Base-by-base conservation (phyloP, 176 grass and related monocot genomes). In the Areca catechu region DNA sequence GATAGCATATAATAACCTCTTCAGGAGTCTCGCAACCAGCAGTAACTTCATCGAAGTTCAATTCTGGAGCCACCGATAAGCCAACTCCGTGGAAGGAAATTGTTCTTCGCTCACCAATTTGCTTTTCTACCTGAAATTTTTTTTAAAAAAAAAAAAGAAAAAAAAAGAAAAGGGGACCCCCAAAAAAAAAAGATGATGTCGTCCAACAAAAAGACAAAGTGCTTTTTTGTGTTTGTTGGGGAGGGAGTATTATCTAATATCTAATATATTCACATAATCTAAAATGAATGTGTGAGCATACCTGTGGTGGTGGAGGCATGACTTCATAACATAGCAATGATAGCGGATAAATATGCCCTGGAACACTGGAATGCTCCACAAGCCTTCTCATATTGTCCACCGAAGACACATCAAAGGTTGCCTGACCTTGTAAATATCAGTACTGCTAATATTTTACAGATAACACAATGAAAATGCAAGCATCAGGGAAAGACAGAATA, bases 361-460 rank as follows among this genome's bases (percentile, higher is more conserved):
- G 71, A 63, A 85, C 63, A 12, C 71, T 61, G 65, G 86, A 82
- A 74, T 98, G 81, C 54, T 98, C 93, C 68, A 79, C 64, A 77
- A 98, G 87, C 76, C 93, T 88, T 76, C 93, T 91, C 93, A 98
- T 98, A 72, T 88, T 98, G 62, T 98, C 93, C 50, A 84, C 83
- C 67, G 93, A 79, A 47, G 93, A 85, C 56, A 62, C 57, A 88
- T 98, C 87, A 77, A 98, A 98, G 71, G 77, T 75, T 37, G 87
- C 75, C 87, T 98, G 82, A 61, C 74, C 82, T 73, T 78, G 64
- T 78, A 80, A 84, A 61, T 73, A 62, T 68, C 80, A 75, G 71
- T 68, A 60, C 49, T 37, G 68, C 19, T 74, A 54, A 22, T 10
- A 66, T 37, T 51, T 16, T 53, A 74, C 16, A 43, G 29, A 58